Base-by-base conservation (phyloP, 2,329 filamentous ascomycete species). In the Didymella keratinophila region DNA sequence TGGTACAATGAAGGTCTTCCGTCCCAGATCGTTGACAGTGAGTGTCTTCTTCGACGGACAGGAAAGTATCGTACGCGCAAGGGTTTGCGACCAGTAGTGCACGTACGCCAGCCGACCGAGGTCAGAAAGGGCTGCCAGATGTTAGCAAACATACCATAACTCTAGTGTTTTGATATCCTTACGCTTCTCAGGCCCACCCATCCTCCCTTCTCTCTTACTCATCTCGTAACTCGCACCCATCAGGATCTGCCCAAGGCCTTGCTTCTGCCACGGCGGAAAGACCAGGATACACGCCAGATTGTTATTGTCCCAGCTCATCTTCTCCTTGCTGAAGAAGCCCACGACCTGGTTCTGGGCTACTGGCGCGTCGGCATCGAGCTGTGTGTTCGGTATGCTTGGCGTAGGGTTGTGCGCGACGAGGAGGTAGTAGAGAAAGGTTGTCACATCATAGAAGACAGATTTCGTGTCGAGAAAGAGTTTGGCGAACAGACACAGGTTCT, bases 321-420 rank as follows among this genome's bases (percentile, higher is more conserved):
- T 98, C 78, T 99, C 95, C 75, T 99, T 98, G 63, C 91, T 96
- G 81, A 98, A 99, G 83, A 98, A 98, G n/a, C 95, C 95, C 1
- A 94, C 86, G 28, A 97, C 88, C 71, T 89, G 87, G 3, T 66
- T 62, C 18, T 61, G 56, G 1, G n/a, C 41, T 2, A 44, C 11
- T 2, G 44, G 47, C 14, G 52, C 48, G 18, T 62, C 62, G 2
- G 41, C 41, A 3, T 60, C 59, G 16, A 67, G 78, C 71, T 57
- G 72, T 66, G 65, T 71, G 36, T 47, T 74, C 57, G 46, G 75
- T 65, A 71, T 80, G 4, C 56, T 43, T 1, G 72, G 70, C 11
- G 66, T 61, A 0, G 82, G 83, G 67, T 85, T 81, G 9, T 87
- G 90, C 71, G 93, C 90, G 43, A 95, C 90, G 52, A 98, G 87